phyloP scores from a whole-genome alignment of 495 filamentous ascomycete genomes.

The Xylaria intraflava region DNA sequence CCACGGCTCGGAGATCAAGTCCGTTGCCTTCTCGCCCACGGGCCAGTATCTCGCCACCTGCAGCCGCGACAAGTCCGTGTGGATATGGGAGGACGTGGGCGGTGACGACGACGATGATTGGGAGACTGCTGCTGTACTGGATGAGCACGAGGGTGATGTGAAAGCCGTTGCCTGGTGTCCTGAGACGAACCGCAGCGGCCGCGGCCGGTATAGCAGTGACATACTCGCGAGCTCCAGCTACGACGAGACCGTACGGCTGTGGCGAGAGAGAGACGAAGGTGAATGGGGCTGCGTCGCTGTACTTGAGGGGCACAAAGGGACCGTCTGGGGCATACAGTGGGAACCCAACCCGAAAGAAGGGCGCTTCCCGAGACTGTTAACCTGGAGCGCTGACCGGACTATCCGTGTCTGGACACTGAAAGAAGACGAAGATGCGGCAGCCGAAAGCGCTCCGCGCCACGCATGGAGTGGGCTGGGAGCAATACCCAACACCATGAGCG shows the following conservation, averaged over 20 bases:
- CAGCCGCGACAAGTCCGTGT: conserved; percentile 87
- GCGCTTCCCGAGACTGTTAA: conserved; percentile 57
- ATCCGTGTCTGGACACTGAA: conserved; percentile 70
- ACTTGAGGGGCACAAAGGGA: conserved; percentile 66
- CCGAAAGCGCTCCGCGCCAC: conserved; percentile 31
- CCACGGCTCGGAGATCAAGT: conserved; percentile 90
- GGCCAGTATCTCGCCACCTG: conserved; percentile 84
- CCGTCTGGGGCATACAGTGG: conserved; percentile 86
- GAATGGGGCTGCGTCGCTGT: conserved; percentile 91
- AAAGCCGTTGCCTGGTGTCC: conserved; percentile 92
- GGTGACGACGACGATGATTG: conserved; percentile 78
- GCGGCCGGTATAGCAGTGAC: conserved; percentile 48
- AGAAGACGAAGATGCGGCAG: conserved; percentile 47
- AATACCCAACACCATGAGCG: conserved; percentile 77
- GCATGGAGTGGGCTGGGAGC: conserved; percentile 31
- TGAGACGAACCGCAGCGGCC: conserved; percentile 34
- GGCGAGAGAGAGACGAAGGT: conserved; percentile 76
- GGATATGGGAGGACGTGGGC: conserved; percentile 94
- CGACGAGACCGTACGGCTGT: conserved; percentile 84
- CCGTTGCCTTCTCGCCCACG: conserved; percentile 69
- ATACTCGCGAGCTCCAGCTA: conserved; percentile 82
- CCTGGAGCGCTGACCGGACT: conserved; percentile 71
- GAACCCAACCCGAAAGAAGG: conserved; percentile 48
- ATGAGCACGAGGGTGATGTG: conserved; percentile 90
- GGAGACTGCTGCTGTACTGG: conserved; percentile 90